Evolutionary conservation across 192 early-diverging fungal genomes (phyloP).

Genomic region (Phlyctochytrium bullatum): DNA sequence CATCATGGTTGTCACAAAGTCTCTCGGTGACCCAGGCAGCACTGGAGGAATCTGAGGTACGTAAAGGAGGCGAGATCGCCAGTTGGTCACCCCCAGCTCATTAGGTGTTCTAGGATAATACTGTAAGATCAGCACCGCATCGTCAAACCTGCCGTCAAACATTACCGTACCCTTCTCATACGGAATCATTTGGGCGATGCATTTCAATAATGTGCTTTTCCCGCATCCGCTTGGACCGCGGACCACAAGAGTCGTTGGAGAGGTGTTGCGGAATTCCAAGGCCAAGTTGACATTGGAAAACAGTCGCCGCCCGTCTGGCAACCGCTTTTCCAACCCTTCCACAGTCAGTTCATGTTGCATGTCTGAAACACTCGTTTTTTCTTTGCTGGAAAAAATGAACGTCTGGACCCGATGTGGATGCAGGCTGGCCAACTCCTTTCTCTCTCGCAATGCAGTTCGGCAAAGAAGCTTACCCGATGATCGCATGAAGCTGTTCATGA

Average conservation of each 20-base stretch:
- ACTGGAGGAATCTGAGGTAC: slow-evolving; percentile 78
- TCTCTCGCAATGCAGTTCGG: too few species aligned
- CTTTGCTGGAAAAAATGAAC: too few species aligned
- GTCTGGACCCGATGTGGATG: too few species aligned
- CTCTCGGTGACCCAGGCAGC: slow-evolving; percentile 69
- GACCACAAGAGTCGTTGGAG: slow-evolving; percentile 10
- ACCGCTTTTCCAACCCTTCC: too few species aligned
- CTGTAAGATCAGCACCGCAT: background rate
- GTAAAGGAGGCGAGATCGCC: slow-evolving; percentile 79
- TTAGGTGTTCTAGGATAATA: slow-evolving; percentile 6
- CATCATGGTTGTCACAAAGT: slow-evolving; percentile 50
- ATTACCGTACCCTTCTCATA: slow-evolving; percentile 59
- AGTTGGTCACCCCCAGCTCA: slow-evolving; percentile 55
- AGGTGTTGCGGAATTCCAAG: too few species aligned
- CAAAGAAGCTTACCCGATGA: too few species aligned
- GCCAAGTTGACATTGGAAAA: too few species aligned
- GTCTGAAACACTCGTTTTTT: too few species aligned
- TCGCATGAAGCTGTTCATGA: too few species aligned
- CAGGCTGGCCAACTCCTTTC: too few species aligned
- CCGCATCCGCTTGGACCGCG: slow-evolving; percentile 34
- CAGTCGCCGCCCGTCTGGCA: background rate
- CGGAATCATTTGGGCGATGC: slow-evolving; percentile 69
- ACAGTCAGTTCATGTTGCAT: too few species aligned
- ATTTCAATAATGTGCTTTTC: slow-evolving; percentile 83
- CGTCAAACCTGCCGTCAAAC: slow-evolving; percentile 49